Evolutionary conservation across 148 eudicot species (phyloP), one percentile per base, ranked within the genome.

Genomic region (Vaccinium vitisidaea): DNA sequence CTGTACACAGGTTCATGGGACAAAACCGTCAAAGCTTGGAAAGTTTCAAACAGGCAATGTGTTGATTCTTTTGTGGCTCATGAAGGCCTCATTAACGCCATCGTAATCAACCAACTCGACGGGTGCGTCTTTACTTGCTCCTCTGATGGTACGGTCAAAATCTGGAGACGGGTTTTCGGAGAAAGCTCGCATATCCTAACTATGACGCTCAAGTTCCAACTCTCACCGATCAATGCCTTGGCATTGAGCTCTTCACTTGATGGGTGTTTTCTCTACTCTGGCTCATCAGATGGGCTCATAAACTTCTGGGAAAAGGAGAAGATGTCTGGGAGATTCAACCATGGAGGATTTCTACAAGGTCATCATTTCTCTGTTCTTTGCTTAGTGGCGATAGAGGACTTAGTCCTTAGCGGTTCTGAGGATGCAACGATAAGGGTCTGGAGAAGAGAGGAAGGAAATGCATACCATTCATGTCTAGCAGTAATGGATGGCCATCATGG

Each of bases 1-100:
- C 11, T 93, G 53, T 93, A 93, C 75, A 93, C 92, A 1, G 96
- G 93, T 3, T 92, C 96, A 11, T 91, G 89, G 86, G 96, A 93
- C 71, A 85, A 74, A 73, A 91, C 93, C 0, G 89, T 93, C 4
- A 93, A 90, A 83, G 90, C 88, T 15, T 93, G 94, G 96, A 87
- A 89, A 63, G 80, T 92, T 43, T 85, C 89, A 16, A 90, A 92
- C 8, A 75, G 82, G 18, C 85, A 87, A 23, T 92, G 93, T 59
- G 65, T 93, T 5, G 96, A 93, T 54, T 87, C 96, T 9, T 93
- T 93, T 30, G 69, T 84, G 43, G 96, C 96, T 30, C 96, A 93
- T 88, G 93, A 87, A 1, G 93, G 90, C 4, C 84, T 83, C 27
- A 71, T 92, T 0, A 93, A 93, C 78, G 88, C 86, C 18, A 85